A percentile compares a stretch with the other conserved stretches of the same genome.
These are phyloP conservation scores for Aspergillus bridgeri DNA, from an alignment of 495 filamentous ascomycete species.

Conservation along the genomic window DNA sequence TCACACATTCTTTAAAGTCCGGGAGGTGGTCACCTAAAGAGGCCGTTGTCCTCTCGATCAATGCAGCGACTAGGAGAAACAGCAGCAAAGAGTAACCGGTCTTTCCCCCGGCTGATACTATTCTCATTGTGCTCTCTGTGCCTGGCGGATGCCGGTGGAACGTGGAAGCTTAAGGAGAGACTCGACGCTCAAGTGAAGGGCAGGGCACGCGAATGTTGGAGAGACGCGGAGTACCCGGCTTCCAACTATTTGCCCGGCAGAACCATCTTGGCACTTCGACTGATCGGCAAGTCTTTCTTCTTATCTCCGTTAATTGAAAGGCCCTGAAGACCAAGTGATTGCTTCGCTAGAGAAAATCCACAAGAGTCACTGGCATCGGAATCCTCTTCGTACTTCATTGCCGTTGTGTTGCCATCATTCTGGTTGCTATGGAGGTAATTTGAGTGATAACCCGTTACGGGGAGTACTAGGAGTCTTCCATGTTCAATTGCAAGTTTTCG, in stretches of 20 bases:
- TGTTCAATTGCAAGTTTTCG: background rate
- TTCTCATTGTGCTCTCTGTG: slow-evolving; percentile 30
- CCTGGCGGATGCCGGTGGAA: slow-evolving; percentile 10
- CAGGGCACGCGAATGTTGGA: background rate
- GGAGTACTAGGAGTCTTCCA: background rate
- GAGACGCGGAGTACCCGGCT: background rate
- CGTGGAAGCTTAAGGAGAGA: slow-evolving; percentile 23
- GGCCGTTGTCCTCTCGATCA: slow-evolving; percentile 53
- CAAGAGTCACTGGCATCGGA: background rate
- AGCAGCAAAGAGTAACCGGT: slow-evolving; percentile 26
- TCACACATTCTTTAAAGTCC: slow-evolving; percentile 84
- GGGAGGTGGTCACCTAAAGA: slow-evolving; percentile 83
- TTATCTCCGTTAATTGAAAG: background rate
- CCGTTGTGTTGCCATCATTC: background rate
- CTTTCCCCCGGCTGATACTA: slow-evolving; percentile 21
- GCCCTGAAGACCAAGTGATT: background rate
- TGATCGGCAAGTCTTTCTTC: too few species aligned
- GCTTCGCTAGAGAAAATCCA: background rate
- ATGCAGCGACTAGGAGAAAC: slow-evolving; percentile 39
- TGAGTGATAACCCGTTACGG: background rate
- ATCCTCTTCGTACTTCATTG: background rate
- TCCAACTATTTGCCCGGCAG: too few species aligned
- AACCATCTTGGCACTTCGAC: background rate
- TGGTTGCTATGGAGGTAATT: background rate
- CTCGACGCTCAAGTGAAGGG: slow-evolving; percentile 5